Evolutionary conservation across 345 rosid genomes (phyloP).

Genomic region (Gossypium herbaceum): DNA sequence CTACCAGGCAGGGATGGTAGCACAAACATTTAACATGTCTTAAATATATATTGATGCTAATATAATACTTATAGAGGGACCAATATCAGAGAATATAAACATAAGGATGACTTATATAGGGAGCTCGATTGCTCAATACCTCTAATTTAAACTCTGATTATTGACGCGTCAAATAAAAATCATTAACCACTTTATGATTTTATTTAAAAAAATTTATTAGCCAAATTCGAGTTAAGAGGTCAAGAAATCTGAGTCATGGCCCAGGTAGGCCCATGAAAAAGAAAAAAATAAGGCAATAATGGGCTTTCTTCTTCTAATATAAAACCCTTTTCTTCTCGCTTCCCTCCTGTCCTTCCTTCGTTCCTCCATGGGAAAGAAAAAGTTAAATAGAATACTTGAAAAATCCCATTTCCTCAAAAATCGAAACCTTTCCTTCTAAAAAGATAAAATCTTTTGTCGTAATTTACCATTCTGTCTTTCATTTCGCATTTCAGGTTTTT

Average conservation of each 20-base stretch:
- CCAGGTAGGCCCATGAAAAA: neutral
- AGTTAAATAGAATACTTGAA: neutral
- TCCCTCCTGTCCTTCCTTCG: conserved; percentile 16
- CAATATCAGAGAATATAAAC: too few relatives aligned
- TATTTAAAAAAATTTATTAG: too few relatives aligned
- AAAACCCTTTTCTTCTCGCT: conserved; percentile 1
- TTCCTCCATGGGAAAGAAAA: neutral
- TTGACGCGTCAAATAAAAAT: too few relatives aligned
- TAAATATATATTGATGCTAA: too few relatives aligned
- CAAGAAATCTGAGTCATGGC: neutral
- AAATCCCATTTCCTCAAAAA: neutral
- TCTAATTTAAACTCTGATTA: too few relatives aligned
- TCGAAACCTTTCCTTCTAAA: neutral
- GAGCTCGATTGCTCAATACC: too few relatives aligned
- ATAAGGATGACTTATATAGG: too few relatives aligned
- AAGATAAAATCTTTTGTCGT: neutral
- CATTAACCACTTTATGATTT: too few relatives aligned
- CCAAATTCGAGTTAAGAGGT: too few relatives aligned
- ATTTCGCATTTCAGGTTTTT: neutral
- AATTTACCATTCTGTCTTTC: neutral
- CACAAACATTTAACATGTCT: too few relatives aligned
- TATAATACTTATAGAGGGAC: too few relatives aligned
- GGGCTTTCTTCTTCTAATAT: neutral
- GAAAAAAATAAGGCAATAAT: neutral
- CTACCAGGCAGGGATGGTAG: too few relatives aligned